Base-by-base conservation (phyloP, 129 eudicot genomes). In the Pseudognaphalium luteoalbum region DNA sequence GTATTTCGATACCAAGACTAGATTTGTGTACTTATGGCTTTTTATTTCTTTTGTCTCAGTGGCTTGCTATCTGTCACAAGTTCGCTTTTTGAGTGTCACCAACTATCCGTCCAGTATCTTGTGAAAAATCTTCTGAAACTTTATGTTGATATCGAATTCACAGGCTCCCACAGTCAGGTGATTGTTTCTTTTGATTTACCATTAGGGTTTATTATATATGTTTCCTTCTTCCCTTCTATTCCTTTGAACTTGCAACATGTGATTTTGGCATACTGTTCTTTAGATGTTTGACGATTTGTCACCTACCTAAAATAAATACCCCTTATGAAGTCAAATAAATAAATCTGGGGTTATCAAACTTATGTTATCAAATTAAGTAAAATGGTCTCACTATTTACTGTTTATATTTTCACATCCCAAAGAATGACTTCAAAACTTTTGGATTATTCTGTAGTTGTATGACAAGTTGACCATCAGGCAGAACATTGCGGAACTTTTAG, bases 141-240 rank as follows among this genome's bases (percentile, higher is more conserved):
- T 52, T 94, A 94, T 86, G 98, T 94, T 52, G 98, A 94, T 83
- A 94, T 91, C 69, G 97, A 94, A 73, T 94, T 94, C 77, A 94
- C 98, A 3, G 96, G 98, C 47, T 91, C 97, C 54, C 98, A 91
- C 82, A 94, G 93, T 64, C 98, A 94, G 97, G 98, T 91, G 67
- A 85, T 81, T 77, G 59, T 34, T 68, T 29, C 71, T 17, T 11
- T 11, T 28, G 67, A 73, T 15, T 15, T 32, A 56, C 7, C 58
- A n/a, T 61, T 28, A n/a, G 19, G 50, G 47, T 54, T 66, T 7
- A 73, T 79, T 60, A 47, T 51, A 16, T 52, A 30, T 7, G 42
- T 9, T 37, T 37, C 6, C 42, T 9, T 2, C 42, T 37, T 37
- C 42, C 7, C 10, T 37, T 37, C 9, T 5, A 37, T 37, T 37